Conservation (phyloP, 192 early-diverging fungal species). For the Radiomyces spectabilis region DNA sequence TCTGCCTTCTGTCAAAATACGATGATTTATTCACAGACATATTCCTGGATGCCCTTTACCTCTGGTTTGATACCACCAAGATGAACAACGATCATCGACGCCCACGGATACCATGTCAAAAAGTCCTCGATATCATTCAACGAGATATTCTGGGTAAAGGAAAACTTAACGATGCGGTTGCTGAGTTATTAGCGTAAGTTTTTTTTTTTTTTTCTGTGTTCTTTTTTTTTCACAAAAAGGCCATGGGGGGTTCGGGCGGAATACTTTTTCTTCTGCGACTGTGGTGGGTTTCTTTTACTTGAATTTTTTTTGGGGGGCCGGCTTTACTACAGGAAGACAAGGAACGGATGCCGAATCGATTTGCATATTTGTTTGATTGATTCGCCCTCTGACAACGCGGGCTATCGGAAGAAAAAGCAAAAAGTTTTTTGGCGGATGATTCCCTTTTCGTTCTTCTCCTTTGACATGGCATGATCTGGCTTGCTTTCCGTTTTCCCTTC, state of each 20-base stretch:
- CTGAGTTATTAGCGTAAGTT: constrained; percentile 31
- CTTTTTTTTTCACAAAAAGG: not conserved
- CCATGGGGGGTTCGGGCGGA: too few relatives aligned
- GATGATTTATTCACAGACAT: constrained; percentile 44
- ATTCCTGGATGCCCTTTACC: constrained; percentile 34
- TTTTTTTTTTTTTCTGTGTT: not conserved
- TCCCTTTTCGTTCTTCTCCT: not conserved
- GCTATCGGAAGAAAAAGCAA: not conserved
- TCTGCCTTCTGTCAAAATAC: constrained; percentile 34
- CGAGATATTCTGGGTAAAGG: constrained; percentile 26
- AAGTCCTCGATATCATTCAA: constrained; percentile 33
- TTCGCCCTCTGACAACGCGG: too few relatives aligned
- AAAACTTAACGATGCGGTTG: constrained; percentile 29
- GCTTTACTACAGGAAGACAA: too few relatives aligned
- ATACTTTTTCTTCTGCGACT: too few relatives aligned
- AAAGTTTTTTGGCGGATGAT: not conserved
- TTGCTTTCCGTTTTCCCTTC: too few relatives aligned
- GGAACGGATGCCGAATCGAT: too few relatives aligned
- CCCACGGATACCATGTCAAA: constrained; percentile 7
- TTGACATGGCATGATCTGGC: too few relatives aligned
- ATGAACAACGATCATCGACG: constrained; percentile 35
- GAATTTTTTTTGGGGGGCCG: too few relatives aligned
- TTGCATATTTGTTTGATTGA: too few relatives aligned
- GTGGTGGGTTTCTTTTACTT: too few relatives aligned
- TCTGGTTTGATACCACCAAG: constrained; percentile 46